These are phyloP conservation scores for Magnolia sinica DNA, from an alignment of 164 flowering plant genomes.

Conservation along the genomic window DNA sequence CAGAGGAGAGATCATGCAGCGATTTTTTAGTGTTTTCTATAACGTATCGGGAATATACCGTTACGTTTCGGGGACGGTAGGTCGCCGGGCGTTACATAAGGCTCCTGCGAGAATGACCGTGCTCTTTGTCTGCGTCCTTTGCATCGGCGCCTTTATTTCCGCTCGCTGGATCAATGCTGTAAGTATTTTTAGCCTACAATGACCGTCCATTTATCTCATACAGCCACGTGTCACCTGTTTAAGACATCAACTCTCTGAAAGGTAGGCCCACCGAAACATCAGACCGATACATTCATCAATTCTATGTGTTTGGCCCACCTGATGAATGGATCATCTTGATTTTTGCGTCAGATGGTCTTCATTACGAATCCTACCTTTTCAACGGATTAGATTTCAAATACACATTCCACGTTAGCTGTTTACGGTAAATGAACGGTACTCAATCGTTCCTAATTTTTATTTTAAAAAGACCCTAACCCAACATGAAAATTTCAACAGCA, in stretches of 20 bases:
- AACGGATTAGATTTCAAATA: too few relatives aligned
- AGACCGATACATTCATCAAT: background rate
- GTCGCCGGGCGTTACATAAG: background rate
- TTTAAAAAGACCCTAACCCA: too few relatives aligned
- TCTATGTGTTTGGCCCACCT: background rate
- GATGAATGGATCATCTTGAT: too few relatives aligned
- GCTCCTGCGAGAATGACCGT: background rate
- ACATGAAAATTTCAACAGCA: too few relatives aligned
- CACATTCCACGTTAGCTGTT: too few relatives aligned
- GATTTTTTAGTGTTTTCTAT: background rate
- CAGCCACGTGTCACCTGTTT: too few relatives aligned
- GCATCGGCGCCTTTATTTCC: slow-evolving; percentile 7
- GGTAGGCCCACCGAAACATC: too few relatives aligned
- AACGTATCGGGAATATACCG: background rate
- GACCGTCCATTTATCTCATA: background rate
- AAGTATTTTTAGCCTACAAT: background rate
- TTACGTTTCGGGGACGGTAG: background rate
- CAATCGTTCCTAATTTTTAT: too few relatives aligned
- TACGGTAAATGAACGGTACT: too few relatives aligned
- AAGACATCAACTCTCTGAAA: too few relatives aligned
- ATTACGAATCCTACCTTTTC: too few relatives aligned
- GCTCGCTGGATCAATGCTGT: slow-evolving; percentile 4
- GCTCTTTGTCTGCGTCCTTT: background rate
- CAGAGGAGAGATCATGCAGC: background rate
- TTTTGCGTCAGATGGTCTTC: too few relatives aligned